Evolutionary conservation across 176 grass and related monocot species (phyloP).

Genomic region (Eremochloa ophiuroides): DNA sequence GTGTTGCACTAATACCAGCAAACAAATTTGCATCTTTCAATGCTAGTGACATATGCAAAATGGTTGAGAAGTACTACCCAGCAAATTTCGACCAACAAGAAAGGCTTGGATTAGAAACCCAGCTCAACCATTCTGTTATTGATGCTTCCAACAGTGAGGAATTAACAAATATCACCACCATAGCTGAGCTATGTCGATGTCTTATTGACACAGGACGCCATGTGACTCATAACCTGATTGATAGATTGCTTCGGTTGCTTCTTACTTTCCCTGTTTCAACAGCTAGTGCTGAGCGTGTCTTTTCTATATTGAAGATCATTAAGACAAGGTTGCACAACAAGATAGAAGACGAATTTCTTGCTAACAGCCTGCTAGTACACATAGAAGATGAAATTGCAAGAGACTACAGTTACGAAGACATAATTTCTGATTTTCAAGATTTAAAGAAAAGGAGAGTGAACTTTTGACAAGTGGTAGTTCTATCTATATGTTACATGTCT

Average conservation of each 20-base stretch:
- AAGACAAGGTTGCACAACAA: too few relatives aligned
- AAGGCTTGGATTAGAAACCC: background rate
- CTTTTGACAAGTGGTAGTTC: too few relatives aligned
- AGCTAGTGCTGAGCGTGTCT: background rate
- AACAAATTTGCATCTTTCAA: background rate
- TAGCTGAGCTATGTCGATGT: background rate
- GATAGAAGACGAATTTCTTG: too few relatives aligned
- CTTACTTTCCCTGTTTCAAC: background rate
- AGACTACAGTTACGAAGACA: too few relatives aligned
- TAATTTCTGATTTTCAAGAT: too few relatives aligned
- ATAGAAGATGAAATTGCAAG: too few relatives aligned
- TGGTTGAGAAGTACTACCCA: background rate
- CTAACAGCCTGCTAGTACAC: too few relatives aligned
- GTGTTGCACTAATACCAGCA: background rate
- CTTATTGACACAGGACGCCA: background rate
- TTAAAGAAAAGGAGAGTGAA: too few relatives aligned
- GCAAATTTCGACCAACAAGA: conserved; percentile 12
- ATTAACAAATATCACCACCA: background rate
- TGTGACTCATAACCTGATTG: background rate
- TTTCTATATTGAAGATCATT: conserved; percentile 22
- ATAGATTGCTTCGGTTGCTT: conserved; percentile 11
- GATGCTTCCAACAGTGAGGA: background rate
- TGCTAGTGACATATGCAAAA: background rate
- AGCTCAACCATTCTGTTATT: background rate
- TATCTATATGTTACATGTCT: too few relatives aligned